phyloP scores from a whole-genome alignment of 169 alveolate species.

The Eimeria falciformis region DNA sequence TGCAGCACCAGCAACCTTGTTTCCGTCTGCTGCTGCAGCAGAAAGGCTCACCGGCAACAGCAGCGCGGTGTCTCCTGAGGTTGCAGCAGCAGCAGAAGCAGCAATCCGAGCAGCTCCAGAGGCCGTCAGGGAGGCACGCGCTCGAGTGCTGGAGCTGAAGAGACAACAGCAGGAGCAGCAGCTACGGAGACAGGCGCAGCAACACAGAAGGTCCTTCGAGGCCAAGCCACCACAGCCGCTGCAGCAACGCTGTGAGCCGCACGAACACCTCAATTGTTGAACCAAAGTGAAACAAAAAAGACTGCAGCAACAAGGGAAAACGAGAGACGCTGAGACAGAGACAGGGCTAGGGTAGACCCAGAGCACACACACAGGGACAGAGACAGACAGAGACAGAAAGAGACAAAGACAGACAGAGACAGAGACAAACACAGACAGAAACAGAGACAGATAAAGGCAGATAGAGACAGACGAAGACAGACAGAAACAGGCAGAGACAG shows the following conservation, averaged over 20 bases:
- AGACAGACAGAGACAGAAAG: not conserved
- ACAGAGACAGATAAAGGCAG: not conserved
- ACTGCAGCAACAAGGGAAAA: slow-evolving; percentile 1
- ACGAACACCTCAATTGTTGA: not conserved
- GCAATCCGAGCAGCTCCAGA: slow-evolving; percentile 50
- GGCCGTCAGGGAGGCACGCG: slow-evolving; percentile 48
- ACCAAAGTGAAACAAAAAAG: not conserved
- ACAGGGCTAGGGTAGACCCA: not conserved
- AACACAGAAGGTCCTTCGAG: not conserved
- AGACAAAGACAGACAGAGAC: not conserved
- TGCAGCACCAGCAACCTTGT: slow-evolving; percentile 4
- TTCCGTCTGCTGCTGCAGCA: slow-evolving; percentile 33
- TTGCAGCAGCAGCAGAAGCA: slow-evolving; percentile 16
- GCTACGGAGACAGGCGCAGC: not conserved
- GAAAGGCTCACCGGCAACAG: slow-evolving; percentile 18
- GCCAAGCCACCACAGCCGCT: not conserved
- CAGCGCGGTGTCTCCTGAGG: slow-evolving; percentile 44
- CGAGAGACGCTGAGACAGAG: not conserved
- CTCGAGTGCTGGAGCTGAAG: slow-evolving; percentile 30
- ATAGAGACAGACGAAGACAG: no score
- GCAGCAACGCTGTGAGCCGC: slow-evolving; percentile 5
- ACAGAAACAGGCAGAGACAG: not conserved
- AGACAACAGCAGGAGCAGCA: not conserved
- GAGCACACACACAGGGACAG: not conserved
- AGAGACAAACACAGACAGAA: not conserved